phyloP scores from a whole-genome alignment of 371 early-diverging fungal species.

The Haplosporangium sp. region DNA sequence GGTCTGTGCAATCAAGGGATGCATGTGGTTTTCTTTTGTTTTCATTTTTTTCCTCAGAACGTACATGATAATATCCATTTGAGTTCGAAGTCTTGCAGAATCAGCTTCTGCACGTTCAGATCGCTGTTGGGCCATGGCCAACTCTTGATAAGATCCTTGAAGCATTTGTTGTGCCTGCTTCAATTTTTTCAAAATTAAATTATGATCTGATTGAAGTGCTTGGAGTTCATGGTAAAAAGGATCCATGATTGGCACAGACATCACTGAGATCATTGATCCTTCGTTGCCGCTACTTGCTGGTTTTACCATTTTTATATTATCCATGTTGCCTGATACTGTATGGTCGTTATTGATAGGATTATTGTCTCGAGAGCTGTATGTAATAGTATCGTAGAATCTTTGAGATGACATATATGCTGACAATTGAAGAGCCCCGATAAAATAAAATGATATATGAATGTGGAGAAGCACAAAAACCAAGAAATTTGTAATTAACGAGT shows the following conservation, averaged over 20 bases:
- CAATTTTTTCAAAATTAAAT: constrained; percentile 16
- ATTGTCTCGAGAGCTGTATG: too few species aligned
- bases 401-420: too few species aligned
- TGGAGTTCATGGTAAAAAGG: constrained; percentile 31
- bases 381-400: too few species aligned
- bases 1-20: not conserved
- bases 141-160: constrained; percentile 34
- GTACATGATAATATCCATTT: constrained; percentile 38
- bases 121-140: constrained; percentile 33
- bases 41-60: not conserved
- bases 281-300: not conserved
- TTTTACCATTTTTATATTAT: not conserved
- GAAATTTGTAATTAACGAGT: too few species aligned
- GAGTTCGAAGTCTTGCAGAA: constrained; percentile 14
- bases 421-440: too few species aligned
- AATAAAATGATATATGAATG: too few species aligned
- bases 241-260: constrained; percentile 31
- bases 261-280: constrained; percentile 13
- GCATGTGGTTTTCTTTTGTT: not conserved
- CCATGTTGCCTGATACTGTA: not conserved
- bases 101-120: constrained; percentile 27
- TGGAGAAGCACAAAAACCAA: too few species aligned
- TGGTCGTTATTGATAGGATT: not conserved
- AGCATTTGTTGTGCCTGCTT: constrained; percentile 38
- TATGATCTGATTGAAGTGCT: constrained; percentile 27